These are phyloP conservation scores for Globisporangium paroecandrum DNA, from an alignment of 352 stramenopile species.

Conservation along the genomic window DNA sequence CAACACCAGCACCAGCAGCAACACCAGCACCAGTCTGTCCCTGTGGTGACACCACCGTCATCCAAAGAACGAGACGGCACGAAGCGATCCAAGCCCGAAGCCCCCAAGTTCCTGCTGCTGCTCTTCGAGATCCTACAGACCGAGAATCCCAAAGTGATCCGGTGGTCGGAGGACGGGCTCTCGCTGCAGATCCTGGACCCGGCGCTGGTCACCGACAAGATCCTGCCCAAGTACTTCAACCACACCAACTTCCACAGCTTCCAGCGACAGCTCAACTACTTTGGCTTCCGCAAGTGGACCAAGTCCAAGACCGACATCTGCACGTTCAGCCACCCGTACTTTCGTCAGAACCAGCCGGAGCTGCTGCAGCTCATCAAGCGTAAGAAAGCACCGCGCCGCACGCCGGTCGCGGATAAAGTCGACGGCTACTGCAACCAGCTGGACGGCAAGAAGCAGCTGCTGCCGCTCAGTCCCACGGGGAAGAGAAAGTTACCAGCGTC, in stretches of 20 bases:
- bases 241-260: conserved; percentile 89
- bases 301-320: conserved; percentile 78
- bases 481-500: conserved; percentile 37
- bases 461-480: conserved; percentile 34
- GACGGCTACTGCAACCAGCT: conserved; percentile 19
- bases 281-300: conserved; percentile 75
- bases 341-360: conserved; percentile 67
- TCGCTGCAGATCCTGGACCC: conserved; percentile 52
- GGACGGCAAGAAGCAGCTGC: conserved; percentile 30
- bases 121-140: conserved; percentile 52
- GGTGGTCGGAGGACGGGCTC: conserved; percentile 44
- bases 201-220: conserved; percentile 48
- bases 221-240: conserved; percentile 89
- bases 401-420: conserved; percentile 18
- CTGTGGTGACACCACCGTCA: background rate
- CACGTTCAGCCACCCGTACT: conserved; percentile 83
- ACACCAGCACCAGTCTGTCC: background rate
- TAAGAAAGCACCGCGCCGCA: conserved; percentile 67
- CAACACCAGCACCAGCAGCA: conserved; percentile 4
- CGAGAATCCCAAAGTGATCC: conserved; percentile 47
- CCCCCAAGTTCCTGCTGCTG: conserved; percentile 51
- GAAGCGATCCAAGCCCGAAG: conserved; percentile 37
- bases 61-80: conserved; percentile 6
- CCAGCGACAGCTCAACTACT: conserved; percentile 88
- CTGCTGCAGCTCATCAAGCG: conserved; percentile 76